These are phyloP conservation scores for Teunomyces atbi DNA, from an alignment of 805 yeast species.

Conservation along the genomic window DNA sequence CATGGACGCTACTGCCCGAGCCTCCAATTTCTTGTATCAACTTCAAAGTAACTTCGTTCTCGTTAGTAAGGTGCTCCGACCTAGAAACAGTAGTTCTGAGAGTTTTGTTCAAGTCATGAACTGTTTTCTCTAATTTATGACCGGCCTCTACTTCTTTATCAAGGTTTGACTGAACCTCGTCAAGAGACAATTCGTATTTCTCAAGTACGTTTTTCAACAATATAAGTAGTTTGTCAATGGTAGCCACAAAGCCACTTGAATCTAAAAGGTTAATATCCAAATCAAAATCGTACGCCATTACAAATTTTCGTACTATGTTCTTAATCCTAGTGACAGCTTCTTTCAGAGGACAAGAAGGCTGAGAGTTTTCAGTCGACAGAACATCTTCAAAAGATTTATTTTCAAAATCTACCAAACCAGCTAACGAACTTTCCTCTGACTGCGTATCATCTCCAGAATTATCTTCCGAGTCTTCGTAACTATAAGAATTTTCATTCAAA, in stretches of 20 bases:
- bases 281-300: background rate
- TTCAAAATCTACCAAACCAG: background rate
- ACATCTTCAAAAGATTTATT: background rate
- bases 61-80: background rate
- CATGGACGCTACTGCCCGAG: background rate
- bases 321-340: background rate
- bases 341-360: background rate
- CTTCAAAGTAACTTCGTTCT: background rate
- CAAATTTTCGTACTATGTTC: background rate
- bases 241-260: background rate
- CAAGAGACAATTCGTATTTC: background rate
- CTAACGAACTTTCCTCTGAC: background rate
- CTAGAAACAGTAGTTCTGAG: background rate
- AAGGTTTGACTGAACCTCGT: background rate
- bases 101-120: background rate
- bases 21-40: background rate
- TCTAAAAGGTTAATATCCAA: background rate
- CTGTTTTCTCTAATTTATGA: background rate
- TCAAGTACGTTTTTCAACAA: background rate
- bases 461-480: background rate
- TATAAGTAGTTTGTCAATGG: background rate
- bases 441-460: background rate
- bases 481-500: background rate
- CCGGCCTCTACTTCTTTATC: background rate
- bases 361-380: background rate